Percentiles rank a stretch among this genome's conserved stretches.
These are phyloP conservation scores for Bipolaris gigantea DNA, from an alignment of 2,329 filamentous ascomycete genomes.

Conservation along the genomic window DNA sequence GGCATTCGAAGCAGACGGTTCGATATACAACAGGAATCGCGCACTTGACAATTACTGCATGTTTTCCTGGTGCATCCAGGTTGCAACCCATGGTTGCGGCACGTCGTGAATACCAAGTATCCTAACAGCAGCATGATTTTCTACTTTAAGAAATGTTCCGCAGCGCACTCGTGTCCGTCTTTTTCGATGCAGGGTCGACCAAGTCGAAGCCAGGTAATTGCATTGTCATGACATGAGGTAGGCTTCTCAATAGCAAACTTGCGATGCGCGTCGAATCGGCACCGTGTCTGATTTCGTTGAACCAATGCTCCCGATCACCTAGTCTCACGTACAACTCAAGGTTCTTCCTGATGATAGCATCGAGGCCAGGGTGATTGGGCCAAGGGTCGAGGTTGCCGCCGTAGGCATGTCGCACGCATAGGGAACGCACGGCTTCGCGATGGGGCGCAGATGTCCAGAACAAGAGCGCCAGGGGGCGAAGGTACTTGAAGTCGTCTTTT, in stretches of 20 bases:
- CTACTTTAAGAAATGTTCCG: not conserved
- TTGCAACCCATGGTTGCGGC: not conserved
- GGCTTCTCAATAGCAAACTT: slow-evolving; percentile 18
- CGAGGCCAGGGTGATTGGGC: slow-evolving; percentile 10
- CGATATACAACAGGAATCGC: not conserved
- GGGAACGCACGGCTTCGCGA: slow-evolving; percentile 6
- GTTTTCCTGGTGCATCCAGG: not conserved
- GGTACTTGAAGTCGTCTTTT: slow-evolving; percentile 7
- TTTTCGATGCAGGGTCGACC: slow-evolving; percentile 15
- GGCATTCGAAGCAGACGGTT: not conserved
- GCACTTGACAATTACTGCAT: not conserved
- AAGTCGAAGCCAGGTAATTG: slow-evolving; percentile 21
- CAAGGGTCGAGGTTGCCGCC: slow-evolving; percentile 19
- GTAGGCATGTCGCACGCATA: slow-evolving; percentile 16
- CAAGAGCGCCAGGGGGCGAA: slow-evolving; percentile 15
- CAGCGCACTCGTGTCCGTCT: not conserved
- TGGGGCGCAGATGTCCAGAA: slow-evolving; percentile 16
- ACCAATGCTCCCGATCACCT: slow-evolving; percentile 11
- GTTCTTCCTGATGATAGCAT: slow-evolving; percentile 3
- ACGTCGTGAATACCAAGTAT: not conserved
- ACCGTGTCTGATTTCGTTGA: slow-evolving; percentile 11
- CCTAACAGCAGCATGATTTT: not conserved
- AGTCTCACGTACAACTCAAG: slow-evolving; percentile 7
- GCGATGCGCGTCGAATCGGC: slow-evolving; percentile 17
- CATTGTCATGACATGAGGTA: slow-evolving; percentile 14